These are phyloP conservation scores for Cyanidiococcus yangmingshanensis DNA, from an alignment of 23 red algal genomes.

Conservation along the genomic window DNA sequence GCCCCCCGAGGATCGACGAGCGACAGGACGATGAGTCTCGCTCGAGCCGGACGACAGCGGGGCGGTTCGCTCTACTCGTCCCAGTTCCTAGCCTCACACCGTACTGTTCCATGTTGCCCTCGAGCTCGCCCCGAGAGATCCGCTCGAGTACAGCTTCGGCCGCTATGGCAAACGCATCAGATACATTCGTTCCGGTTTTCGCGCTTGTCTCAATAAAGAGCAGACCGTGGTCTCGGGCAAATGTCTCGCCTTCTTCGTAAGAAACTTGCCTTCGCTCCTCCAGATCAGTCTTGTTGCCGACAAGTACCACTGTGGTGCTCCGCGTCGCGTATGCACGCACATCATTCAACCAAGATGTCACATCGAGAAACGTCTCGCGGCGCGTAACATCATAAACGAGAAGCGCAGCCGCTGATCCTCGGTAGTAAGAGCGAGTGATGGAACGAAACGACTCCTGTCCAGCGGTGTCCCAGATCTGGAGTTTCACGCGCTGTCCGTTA, in stretches of 20 bases:
- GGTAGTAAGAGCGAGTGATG: constrained; percentile 91
- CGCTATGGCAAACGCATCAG: constrained; percentile 67
- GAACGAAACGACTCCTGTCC: constrained; percentile 94
- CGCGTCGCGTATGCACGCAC: constrained; percentile 58
- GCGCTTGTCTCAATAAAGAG: constrained; percentile 85
- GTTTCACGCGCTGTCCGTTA: constrained; percentile 39
- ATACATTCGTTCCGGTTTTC: constrained; percentile 71
- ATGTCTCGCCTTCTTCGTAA: constrained; percentile 64
- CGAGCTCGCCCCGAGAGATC: constrained; percentile 66
- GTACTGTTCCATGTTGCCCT: constrained; percentile 75
- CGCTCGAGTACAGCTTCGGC: constrained; percentile 66
- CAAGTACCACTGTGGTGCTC: constrained; percentile 78
- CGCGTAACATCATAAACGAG: constrained; percentile 96
- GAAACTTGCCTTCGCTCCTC: constrained; percentile 80
- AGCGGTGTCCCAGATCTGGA: constrained; percentile 97
- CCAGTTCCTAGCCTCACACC: constrained; percentile 64
- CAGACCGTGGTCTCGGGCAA: constrained; percentile 80
- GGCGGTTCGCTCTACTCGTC: neutral
- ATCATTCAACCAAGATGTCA: constrained; percentile 77
- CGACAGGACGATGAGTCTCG: neutral
- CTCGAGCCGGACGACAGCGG: neutral
- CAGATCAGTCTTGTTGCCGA: constrained; percentile 93
- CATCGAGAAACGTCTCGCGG: constrained; percentile 85
- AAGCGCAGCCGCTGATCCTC: constrained; percentile 80
- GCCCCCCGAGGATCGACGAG: too few relatives aligned